These are phyloP conservation scores for Thermothielavioides terrestris DNA, from an alignment of 495 filamentous ascomycete species.

Conservation along the genomic window DNA sequence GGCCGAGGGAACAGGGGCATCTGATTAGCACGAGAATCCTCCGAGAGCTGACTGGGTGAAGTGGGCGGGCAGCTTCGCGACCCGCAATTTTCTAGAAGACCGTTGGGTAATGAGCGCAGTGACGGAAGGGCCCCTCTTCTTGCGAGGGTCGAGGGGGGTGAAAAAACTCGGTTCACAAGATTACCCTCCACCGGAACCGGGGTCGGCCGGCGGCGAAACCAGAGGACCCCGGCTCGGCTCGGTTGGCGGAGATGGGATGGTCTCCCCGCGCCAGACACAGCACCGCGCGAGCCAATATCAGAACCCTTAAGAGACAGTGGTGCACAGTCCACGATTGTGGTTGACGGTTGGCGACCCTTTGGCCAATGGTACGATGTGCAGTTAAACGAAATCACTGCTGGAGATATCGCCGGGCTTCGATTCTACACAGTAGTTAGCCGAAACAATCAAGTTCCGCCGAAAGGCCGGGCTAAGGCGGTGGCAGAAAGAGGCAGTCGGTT, in stretches of 20 bases:
- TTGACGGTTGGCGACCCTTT: too few relatives aligned
- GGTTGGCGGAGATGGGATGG: slow-evolving; percentile 31
- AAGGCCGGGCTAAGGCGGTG: neutral
- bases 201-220: slow-evolving; percentile 16
- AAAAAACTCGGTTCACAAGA: slow-evolving; percentile 32
- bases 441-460: neutral
- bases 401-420: neutral
- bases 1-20: slow-evolving; percentile 23
- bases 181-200: slow-evolving; percentile 30
- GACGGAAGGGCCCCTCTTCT: slow-evolving; percentile 26
- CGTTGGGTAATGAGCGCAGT: slow-evolving; percentile 39
- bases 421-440: slow-evolving; percentile 2
- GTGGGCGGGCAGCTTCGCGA: slow-evolving; percentile 14
- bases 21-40: slow-evolving; percentile 43
- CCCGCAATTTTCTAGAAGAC: slow-evolving; percentile 42
- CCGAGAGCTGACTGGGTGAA: slow-evolving; percentile 25
- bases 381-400: slow-evolving; percentile 22
- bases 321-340: too few relatives aligned
- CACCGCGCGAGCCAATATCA: slow-evolving; percentile 19
- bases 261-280: slow-evolving; percentile 8
- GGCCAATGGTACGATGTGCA: too few relatives aligned
- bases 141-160: slow-evolving; percentile 12
- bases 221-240: slow-evolving; percentile 31
- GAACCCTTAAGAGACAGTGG: slow-evolving; percentile 19
- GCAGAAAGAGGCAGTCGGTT: slow-evolving; percentile 9